These are phyloP conservation scores for Skeletonema tropicum DNA, from an alignment of 108 stramenopile genomes.

Conservation along the genomic window DNA sequence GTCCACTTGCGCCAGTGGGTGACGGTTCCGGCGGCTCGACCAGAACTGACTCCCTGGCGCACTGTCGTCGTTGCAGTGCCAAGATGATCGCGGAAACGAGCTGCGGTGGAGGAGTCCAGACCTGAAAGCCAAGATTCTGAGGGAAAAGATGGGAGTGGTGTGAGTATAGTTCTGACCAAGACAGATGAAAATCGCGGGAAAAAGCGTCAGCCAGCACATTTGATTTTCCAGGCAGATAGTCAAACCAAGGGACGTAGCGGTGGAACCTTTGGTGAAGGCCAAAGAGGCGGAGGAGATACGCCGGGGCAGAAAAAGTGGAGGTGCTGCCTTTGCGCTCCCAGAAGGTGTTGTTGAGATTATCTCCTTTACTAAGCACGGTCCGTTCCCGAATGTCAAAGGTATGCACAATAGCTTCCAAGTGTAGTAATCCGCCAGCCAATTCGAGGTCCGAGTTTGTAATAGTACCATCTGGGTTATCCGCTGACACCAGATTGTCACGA, in stretches of 20 bases:
- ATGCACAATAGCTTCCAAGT: constrained; percentile 45
- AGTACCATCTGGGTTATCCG: constrained; percentile 33
- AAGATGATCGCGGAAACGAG: constrained; percentile 34
- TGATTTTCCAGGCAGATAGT: constrained; percentile 16
- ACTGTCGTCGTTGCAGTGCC: constrained; percentile 28
- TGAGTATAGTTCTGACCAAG: background rate
- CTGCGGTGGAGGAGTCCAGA: constrained; percentile 1
- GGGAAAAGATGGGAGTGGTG: constrained; percentile 1
- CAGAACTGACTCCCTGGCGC: constrained; percentile 25
- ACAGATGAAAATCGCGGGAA: constrained; percentile 12
- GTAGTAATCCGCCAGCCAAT: constrained; percentile 44
- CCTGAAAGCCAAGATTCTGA: constrained; percentile 19
- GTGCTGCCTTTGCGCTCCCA: constrained; percentile 50
- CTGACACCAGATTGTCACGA: background rate
- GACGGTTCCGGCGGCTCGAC: constrained; percentile 15
- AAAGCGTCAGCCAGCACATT: constrained; percentile 30
- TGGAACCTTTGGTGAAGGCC: constrained; percentile 42
- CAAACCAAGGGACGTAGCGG: constrained; percentile 3
- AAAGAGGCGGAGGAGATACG: constrained; percentile 28
- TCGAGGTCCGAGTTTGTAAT: constrained; percentile 51
- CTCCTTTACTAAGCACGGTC: constrained; percentile 23
- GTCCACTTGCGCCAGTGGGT: constrained; percentile 27
- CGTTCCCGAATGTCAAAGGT: constrained; percentile 36
- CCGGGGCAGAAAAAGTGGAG: constrained; percentile 24
- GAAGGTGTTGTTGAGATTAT: constrained; percentile 47